Evolutionary conservation across 148 eudicot species (phyloP), one percentile per base, ranked within the genome.

Genomic region (Salicornia ramosissima): DNA sequence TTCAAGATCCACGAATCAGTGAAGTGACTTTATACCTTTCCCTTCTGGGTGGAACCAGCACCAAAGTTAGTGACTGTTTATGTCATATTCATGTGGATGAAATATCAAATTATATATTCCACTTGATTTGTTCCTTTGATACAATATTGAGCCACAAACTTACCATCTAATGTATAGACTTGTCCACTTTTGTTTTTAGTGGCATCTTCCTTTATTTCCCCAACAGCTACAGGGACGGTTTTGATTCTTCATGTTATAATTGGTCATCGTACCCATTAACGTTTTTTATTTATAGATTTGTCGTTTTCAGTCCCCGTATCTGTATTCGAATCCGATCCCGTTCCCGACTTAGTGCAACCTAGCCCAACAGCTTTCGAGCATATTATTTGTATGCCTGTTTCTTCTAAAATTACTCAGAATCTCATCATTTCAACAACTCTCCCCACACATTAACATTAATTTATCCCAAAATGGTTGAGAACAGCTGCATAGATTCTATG

Each of bases 401-500:
- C 22, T 5, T 10, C 34, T 60, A 25, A 19, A 6, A 9, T 36
- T 34, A 13, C 62, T 28, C 0, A 30, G 66, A 63, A 22, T 40
- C 29, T 63, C 25, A 7, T 63, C 30, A 11, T 63, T 63, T 40
- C 45, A 62, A 62, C 47, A 36, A 18, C 6, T 14, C 31, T 18
- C 31, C 10, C 67, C 67, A 36, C 40, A 36, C 4, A 8, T 42
- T 40, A 11, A 40, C 50, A 46, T 11, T 31, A 16, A 36, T 62
- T 1, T 1, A 39, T 62, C 46, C 47, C 8, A 62, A 36, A 36
- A 21, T 62, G 13, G n/a, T 10, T 40, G 33, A n/a, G 50, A 40
- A 63, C 65, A 62, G 65, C 65, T 36, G 25, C 50, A 42, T 24
- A 12, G 50, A 42, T 63, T 24, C 67, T 40, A 42, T 42, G 47